Evolutionary conservation across 2,329 filamentous ascomycete genomes (phyloP), one percentile per base, ranked within the genome.

Genomic region (Ophiostoma sp.): DNA sequence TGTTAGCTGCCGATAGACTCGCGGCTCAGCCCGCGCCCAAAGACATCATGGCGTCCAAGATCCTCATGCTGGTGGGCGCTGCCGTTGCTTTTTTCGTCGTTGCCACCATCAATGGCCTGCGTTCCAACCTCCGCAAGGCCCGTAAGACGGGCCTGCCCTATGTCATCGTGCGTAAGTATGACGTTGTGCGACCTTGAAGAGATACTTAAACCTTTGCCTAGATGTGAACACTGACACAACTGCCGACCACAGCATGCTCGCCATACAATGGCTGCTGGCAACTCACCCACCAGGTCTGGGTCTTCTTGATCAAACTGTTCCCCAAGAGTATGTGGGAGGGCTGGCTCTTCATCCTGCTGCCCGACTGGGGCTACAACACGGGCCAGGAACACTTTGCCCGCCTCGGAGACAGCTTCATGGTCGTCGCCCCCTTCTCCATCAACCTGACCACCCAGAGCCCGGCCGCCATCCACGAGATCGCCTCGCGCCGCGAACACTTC

Each of bases 401-500:
- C 19, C 78, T 89, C 59, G 70, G 71, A 28, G 91, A 94, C 76
- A 84, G 87, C 15, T 91, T 93, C 77, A 76, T 94, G 8, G 77
- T 89, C n/a, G 90, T 91, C 8, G 86, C 89, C 0, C 90, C 91
- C 0, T 82, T 83, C 8, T 80, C 79, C 45, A 83, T 89, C 19
- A 79, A 85, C 22, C 76, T 92, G 48, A 87, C 86, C 76, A 88
- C 89, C 5, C 87, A 88, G 57, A 89, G 91, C 79, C 87, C 92
- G 19, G 90, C 91, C 74, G 88, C 86, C 22, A 88, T 93, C 72
- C 85, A 85, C 73, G 90, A 93, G 79, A 87, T 95, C 71, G 89
- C 89, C 1, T 84, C 86, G 3, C 85, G 90, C 64, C 86, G 92
- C 59, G 91, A 92, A 66, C 87, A 90, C 74, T 95, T 95, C 78